Percentiles rank a stretch among this genome's conserved stretches.
Evolutionary conservation across 2,329 filamentous ascomycete species (phyloP).

Genomic region (Aspergillus tamarii): DNA sequence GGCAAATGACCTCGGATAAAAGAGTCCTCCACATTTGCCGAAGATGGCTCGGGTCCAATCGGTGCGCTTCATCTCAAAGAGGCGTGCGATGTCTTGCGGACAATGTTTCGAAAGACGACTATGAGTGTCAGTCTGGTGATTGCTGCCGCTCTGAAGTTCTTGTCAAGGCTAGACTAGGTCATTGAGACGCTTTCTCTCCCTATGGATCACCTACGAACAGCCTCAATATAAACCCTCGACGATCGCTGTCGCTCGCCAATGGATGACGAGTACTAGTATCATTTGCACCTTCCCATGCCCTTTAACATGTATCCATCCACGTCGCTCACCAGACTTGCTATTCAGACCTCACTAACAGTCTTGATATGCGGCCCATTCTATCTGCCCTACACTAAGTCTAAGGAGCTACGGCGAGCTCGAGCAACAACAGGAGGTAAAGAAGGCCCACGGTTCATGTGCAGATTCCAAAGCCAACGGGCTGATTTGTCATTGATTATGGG

Average conservation of each 20-base stretch:
- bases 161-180: neutral
- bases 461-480: neutral
- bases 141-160: neutral
- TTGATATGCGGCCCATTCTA: slow-evolving; percentile 16
- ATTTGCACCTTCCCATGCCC: neutral
- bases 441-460: neutral
- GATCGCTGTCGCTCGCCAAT: neutral
- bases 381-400: slow-evolving; percentile 11
- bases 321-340: neutral
- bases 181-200: neutral
- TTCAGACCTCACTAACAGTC: slow-evolving; percentile 8
- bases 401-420: neutral
- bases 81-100: neutral
- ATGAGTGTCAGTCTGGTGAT: neutral
- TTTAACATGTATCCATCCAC: neutral
- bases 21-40: neutral
- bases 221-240: neutral
- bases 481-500: neutral
- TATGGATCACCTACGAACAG: neutral
- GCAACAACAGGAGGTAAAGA: neutral
- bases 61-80: neutral
- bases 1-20: neutral
- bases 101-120: neutral
- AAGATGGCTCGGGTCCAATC: neutral
- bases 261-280: neutral